Evolutionary conservation across 495 filamentous ascomycete genomes (phyloP), one percentile per base, ranked within the genome.

Genomic region (Podospora sp.): DNA sequence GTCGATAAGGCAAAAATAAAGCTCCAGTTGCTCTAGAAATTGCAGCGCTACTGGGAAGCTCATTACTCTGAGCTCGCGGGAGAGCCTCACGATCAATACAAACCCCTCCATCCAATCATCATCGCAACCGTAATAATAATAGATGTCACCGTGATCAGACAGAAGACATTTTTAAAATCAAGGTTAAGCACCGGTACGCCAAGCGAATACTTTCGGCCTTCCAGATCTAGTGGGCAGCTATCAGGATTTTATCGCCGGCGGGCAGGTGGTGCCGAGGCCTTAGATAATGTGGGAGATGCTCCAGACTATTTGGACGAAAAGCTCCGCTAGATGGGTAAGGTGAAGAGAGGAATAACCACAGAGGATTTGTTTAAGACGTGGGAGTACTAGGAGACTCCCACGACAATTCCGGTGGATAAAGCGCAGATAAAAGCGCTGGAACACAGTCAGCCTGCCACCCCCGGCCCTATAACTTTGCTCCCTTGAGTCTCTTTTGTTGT

Each of bases 191-290:
- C 56, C 56, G 27, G 56, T 33, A 59, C 16, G 56, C 56, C 24
- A 24, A 59, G 56, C 56, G 56, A 59, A 59, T 59, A 24, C 56
- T 59, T 59, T 59, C 56, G 27, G 56, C 56, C 25, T 59, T 59
- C 56, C 11, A 18, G 56, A 33, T 59, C 11, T 24, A 59, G 25
- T 59, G 56, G 56, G 56, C 25, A 59, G 56, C 56, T 1, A 59
- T 59, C 3, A 59, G 18, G 56, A 59, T 59, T 59, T 59, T 59
- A 22, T 59, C 27, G 56, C 56, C 33, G 25, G 56, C 56, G 18
- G 56, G 56, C 56, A 24, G 55, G 55, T 58, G 55, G 55, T 58
- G 56, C 25, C 1, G 56, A 59, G 56, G 1, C 24, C 56, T 59
- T 59, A 24, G 25, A 59, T 59, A 24, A 59, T 33, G 56, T 59